These are phyloP conservation scores for Suhomyces choctaworum DNA, from an alignment of 1,139 yeast species.

Conservation along the genomic window DNA sequence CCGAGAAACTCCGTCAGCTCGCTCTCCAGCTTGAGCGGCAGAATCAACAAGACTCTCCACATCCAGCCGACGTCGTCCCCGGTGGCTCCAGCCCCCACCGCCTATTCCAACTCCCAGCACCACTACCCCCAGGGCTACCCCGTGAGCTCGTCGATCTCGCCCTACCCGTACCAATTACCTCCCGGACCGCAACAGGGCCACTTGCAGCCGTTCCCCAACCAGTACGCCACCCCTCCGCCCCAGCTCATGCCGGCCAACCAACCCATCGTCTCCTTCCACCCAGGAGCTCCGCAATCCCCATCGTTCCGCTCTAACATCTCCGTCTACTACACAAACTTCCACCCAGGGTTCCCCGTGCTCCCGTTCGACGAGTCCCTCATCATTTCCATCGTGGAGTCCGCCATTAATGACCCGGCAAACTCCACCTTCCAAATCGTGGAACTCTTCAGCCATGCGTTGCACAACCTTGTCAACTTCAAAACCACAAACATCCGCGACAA, in stretches of 20 bases:
- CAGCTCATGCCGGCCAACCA: not conserved
- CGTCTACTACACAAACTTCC: slow-evolving; percentile 54
- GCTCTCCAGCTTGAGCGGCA: slow-evolving; percentile 47
- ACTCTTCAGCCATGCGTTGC: slow-evolving; percentile 52
- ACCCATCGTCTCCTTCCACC: slow-evolving; percentile 3
- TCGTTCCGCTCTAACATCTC: slow-evolving; percentile 22
- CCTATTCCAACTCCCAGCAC: not conserved
- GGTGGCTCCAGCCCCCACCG: slow-evolving; percentile 1
- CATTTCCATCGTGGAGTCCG: slow-evolving; percentile 20
- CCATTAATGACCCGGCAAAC: slow-evolving; percentile 2
- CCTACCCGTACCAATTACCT: slow-evolving; percentile 3
- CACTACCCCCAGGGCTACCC: not conserved
- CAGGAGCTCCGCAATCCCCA: slow-evolving; percentile 5
- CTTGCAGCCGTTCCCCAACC: not conserved
- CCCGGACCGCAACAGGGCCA: not conserved
- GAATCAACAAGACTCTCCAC: slow-evolving; percentile 32
- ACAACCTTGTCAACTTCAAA: slow-evolving; percentile 46
- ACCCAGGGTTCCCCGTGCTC: slow-evolving; percentile 56
- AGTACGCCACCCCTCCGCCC: slow-evolving; percentile 1
- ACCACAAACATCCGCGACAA: slow-evolving; percentile 30
- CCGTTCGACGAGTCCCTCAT: slow-evolving; percentile 48
- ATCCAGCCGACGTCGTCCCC: slow-evolving; percentile 7
- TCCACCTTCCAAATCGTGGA: slow-evolving; percentile 35
- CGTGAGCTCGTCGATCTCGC: slow-evolving; percentile 1
- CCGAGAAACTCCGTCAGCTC: slow-evolving; percentile 51